Base-by-base conservation (phyloP, 177 flowering plant species). In the Vitis hybrid region DNA sequence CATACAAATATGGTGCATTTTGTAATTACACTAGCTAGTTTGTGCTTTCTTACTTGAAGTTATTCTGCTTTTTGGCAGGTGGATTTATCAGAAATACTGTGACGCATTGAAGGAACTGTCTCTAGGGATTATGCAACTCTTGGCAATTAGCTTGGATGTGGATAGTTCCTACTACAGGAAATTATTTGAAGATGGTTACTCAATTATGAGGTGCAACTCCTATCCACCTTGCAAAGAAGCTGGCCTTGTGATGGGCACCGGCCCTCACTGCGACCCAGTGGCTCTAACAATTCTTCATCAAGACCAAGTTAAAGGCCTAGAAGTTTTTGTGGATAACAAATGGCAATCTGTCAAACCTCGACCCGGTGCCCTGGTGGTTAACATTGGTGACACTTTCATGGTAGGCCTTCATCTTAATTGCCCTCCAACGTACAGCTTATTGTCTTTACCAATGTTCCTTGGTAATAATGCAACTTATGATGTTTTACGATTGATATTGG, bases 31-130 rank as follows among this genome's bases (percentile, higher is more conserved):
- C 47, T 38, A 1, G 47, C 47, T 38, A 1, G 6, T 38, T 44
- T 8, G 11, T 22, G 8, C 12, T 53, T 15, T 54, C 58, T 63
- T 51, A n/a, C 47, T 38, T 68, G 28, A 12, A 10, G 2, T 57
- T 12, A 44, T 57, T 55, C 9, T 38, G 47, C 47, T 15, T 6
- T 58, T 57, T 2, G 55, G 44, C 17, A 70, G 72, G 49, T 15
- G 10, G 58, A 66, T 70, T 13, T 62, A 70, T 47, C 72, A 70
- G n/a, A 50, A 52, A 47, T 70, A 70, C 66, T 67, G 70, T 67
- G 70, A 67, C n/a, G 70, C 70, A 12, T 51, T 66, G 59, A 66
- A 18, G 10, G n/a, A 19, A 4, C 59, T 66, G 8, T 51, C 69
- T 11, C 38, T 66, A 13, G 24, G 13, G n/a, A 66, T 66, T 7